Percentiles rank a stretch among this genome's conserved stretches.
phyloP scores from a whole-genome alignment of 768 basidiomycete species.

The Pisolithus microcarpus region DNA sequence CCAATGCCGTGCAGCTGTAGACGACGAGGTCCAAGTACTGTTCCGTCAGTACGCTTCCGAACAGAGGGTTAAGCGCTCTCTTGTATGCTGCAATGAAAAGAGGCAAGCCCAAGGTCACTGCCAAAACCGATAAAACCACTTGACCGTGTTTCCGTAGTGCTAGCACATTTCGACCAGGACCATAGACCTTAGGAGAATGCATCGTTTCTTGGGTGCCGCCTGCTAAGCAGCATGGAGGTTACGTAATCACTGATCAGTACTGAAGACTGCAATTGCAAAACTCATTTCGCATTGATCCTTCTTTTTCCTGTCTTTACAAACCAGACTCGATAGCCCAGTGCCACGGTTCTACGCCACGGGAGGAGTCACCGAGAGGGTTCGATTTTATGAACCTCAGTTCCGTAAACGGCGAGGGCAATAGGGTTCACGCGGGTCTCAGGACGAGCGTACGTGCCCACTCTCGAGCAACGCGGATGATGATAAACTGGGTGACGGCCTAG shows the following conservation, averaged over 20 bases:
- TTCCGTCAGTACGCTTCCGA: constrained; percentile 52
- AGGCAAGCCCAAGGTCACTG: constrained; percentile 35
- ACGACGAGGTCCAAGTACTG: constrained; percentile 39
- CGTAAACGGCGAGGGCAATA: constrained; percentile 2
- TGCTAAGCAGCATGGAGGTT: no score
- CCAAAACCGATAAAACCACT: constrained; percentile 20
- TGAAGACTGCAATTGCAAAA: no score
- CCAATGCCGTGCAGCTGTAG: constrained; percentile 30
- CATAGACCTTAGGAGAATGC: no score
- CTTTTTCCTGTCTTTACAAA: not conserved
- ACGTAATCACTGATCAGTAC: no score
- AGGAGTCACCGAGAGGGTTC: not conserved
- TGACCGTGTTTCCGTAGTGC: constrained; percentile 9
- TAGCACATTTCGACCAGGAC: not conserved
- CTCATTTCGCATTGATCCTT: no score
- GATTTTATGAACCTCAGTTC: not conserved
- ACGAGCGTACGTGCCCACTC: constrained; percentile 8
- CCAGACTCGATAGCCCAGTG: not conserved
- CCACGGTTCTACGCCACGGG: not conserved
- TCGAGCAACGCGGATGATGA: constrained; percentile 29
- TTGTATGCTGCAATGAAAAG: constrained; percentile 57
- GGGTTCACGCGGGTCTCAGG: not conserved
- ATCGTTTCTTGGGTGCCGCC: no score
- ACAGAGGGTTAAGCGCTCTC: constrained; percentile 60
- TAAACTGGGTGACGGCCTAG: constrained; percentile 30